Evolutionary conservation across 2,329 filamentous ascomycete genomes (phyloP).

Genomic region (Cytospora mali): DNA sequence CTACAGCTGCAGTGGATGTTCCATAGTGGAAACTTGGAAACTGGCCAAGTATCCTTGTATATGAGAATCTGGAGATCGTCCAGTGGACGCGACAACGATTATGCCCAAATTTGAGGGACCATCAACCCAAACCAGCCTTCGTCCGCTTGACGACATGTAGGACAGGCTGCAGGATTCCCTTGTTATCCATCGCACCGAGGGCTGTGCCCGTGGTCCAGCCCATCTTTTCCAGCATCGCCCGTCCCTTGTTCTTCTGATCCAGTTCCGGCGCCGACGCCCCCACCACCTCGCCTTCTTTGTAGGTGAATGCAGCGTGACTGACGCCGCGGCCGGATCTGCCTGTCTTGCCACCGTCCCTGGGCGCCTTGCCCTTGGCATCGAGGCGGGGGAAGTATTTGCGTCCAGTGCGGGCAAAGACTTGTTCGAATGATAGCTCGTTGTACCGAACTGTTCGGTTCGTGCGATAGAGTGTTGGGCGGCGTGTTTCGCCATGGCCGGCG

Average conservation of each 20-base stretch:
- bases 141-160: slow-evolving; percentile 83
- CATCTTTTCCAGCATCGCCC: slow-evolving; percentile 94
- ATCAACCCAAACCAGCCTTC: slow-evolving; percentile 78
- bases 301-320: slow-evolving; percentile 52
- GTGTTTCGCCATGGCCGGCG: slow-evolving; percentile 68
- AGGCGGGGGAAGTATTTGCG: slow-evolving; percentile 60
- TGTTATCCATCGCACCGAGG: slow-evolving; percentile 78
- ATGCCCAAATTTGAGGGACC: neutral
- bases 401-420: slow-evolving; percentile 48
- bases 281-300: slow-evolving; percentile 85
- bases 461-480: slow-evolving; percentile 78
- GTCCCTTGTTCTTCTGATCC: slow-evolving; percentile 78
- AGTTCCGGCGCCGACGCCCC: slow-evolving; percentile 84
- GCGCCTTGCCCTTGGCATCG: slow-evolving; percentile 42
- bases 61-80: neutral
- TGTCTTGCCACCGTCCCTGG: slow-evolving; percentile 33
- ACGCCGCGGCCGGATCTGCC: slow-evolving; percentile 34
- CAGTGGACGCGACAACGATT: neutral
- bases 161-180: slow-evolving; percentile 86
- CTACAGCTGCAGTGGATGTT: neutral
- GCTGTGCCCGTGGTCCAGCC: slow-evolving; percentile 89
- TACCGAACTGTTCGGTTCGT: slow-evolving; percentile 67
- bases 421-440: slow-evolving; percentile 57
- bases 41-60: neutral
- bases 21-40: neutral